Percentiles rank a stretch among this genome's conserved stretches.
Conservation (phyloP, 306 rosid genomes). For the Casuarina cunninghamiana region DNA sequence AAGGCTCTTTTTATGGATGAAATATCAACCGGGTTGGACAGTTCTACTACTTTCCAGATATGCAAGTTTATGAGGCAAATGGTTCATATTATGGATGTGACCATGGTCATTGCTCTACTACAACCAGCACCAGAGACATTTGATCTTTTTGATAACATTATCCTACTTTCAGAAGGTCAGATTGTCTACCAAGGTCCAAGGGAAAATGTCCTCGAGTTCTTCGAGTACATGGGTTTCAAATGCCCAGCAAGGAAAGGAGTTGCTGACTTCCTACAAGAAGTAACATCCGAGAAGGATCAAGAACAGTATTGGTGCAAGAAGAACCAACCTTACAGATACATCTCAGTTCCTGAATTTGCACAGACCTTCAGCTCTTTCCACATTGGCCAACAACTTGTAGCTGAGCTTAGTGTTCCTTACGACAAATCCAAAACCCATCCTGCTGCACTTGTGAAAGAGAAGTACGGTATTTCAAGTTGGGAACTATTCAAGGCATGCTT, state of each 20-base stretch:
- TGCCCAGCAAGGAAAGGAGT: constrained; percentile 86
- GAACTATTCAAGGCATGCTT: constrained; percentile 79
- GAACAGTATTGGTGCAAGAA: constrained; percentile 71
- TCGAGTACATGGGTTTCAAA: constrained; percentile 51
- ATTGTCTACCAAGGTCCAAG: constrained; percentile 78
- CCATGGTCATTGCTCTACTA: constrained; percentile 68
- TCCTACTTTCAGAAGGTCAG: constrained; percentile 77
- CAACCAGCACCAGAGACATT: constrained; percentile 62
- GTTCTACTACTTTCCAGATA: constrained; percentile 88
- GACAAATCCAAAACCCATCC: constrained; percentile 52
- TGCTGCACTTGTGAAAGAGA: constrained; percentile 62
- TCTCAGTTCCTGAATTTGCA: constrained; percentile 59
- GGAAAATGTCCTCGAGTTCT: constrained; percentile 61
- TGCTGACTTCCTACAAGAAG: constrained; percentile 88
- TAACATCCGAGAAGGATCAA: constrained; percentile 81
- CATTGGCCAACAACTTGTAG: constrained; percentile 50
- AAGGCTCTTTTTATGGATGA: constrained; percentile 85
- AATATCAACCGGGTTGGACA: constrained; percentile 89
- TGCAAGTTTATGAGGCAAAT: constrained; percentile 79
- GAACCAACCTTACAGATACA: constrained; percentile 50
- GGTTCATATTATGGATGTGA: constrained; percentile 83
- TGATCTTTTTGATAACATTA: constrained; percentile 55
- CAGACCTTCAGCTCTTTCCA: constrained; percentile 45
- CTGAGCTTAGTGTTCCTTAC: constrained; percentile 55
- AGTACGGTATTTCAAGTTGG: constrained; percentile 65